phyloP scores from a whole-genome alignment of 306 rosid species.

The Medicago truncatula region DNA sequence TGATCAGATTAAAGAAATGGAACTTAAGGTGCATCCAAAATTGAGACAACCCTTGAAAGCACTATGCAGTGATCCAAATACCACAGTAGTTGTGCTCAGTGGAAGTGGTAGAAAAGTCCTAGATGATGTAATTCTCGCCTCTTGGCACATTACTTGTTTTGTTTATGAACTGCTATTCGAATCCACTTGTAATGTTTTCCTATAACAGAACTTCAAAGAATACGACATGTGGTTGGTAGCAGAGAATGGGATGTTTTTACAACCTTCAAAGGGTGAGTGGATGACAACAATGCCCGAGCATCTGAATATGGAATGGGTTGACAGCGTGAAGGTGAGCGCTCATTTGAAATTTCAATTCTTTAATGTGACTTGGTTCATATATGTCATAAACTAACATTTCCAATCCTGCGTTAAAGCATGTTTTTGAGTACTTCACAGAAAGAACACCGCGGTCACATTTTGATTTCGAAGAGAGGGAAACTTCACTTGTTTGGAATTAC shows the following conservation, averaged over 20 bases:
- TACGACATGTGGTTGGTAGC: slow-evolving; percentile 97
- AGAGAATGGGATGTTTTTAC: slow-evolving; percentile 94
- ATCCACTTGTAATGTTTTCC: slow-evolving; percentile 34
- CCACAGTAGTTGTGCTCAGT: slow-evolving; percentile 91
- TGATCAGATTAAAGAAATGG: slow-evolving; percentile 90
- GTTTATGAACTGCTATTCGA: slow-evolving; percentile 18
- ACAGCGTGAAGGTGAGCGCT: slow-evolving; percentile 73
- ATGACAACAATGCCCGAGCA: slow-evolving; percentile 99
- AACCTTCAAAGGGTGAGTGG: slow-evolving; percentile 80
- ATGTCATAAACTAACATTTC: slow-evolving; percentile 38
- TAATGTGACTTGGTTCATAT: slow-evolving; percentile 6
- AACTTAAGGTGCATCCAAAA: slow-evolving; percentile 83
- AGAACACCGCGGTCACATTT: slow-evolving; percentile 89
- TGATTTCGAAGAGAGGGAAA: slow-evolving; percentile 60
- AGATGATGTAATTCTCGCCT: slow-evolving; percentile 63
- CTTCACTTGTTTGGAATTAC: slow-evolving; percentile 98
- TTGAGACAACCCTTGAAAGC: slow-evolving; percentile 65
- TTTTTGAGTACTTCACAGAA: slow-evolving; percentile 88
- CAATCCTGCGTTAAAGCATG: slow-evolving; percentile 65
- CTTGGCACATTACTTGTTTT: slow-evolving; percentile 35
- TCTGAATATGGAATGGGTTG: slow-evolving; percentile 94
- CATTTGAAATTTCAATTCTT: slow-evolving; percentile 35
- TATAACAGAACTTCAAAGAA: slow-evolving; percentile 78
- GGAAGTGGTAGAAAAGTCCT: slow-evolving; percentile 79
- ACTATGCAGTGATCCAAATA: slow-evolving; percentile 74